Evolutionary conservation across 495 filamentous ascomycete species (phyloP), one percentile per base, ranked within the genome.

Genomic region (Aspergillus ostianus): DNA sequence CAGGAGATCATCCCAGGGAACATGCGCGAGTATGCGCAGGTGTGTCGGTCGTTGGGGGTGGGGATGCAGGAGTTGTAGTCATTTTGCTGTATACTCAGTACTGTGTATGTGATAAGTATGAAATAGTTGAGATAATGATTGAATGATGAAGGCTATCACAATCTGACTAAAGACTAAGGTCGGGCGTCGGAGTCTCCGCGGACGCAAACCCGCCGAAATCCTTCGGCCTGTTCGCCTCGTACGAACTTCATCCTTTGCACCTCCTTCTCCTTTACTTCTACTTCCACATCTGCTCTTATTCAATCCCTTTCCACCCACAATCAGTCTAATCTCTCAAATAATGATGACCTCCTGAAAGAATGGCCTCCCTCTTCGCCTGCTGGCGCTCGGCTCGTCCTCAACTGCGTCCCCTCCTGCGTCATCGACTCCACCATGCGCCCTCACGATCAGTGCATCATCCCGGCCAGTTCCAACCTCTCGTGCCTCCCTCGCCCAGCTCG

Each of bases 401-500:
- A 41, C 15, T 36, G 7, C 47, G 6, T 9, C 32, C 56, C 49
- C 49, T 27, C 10, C 47, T 53, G 48, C 48, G 30, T 52, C 41
- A 57, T 56, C 46, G 15, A 58, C 58, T 53, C 60, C 36, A 60
- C 58, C 27, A 59, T 59, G 23, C 57, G 30, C 30, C 30, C 64
- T 58, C 36, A 29, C 67, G 72, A 56, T 48, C 61, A 61, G 66
- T 67, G 32, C 71, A 77, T 60, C 71, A 77, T 58, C 56, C 72
- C 3, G 64, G 69, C 59, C 57, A 65, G 55, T 91, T 88, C 73
- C 80, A 87, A 58, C 85, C 89, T n/a, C 85, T 96, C 53, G 82
- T 81, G 7, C 93, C 93, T 19, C 93, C 93, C 3, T 83, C 89
- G 6, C 93, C 93, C 2, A 80, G 79, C 53, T 88, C 87, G n/a